Conservation (phyloP, 1,284 basidiomycete genomes). For the Trichosporon sp. region DNA sequence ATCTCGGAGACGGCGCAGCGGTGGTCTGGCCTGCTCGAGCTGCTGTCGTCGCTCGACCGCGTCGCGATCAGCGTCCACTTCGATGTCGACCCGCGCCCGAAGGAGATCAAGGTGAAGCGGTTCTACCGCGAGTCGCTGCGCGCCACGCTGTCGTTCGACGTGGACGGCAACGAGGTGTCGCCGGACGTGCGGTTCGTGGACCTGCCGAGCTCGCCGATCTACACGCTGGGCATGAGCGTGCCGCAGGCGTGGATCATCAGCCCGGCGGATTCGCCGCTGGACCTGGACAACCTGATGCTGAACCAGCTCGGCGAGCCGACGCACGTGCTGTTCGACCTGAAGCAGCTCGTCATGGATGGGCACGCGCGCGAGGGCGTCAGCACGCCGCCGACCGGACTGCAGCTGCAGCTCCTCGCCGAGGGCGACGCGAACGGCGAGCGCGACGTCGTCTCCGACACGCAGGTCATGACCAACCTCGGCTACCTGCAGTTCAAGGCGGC, state of each 20-base stretch:
- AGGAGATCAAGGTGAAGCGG: conserved; percentile 81
- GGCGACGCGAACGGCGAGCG: conserved; percentile 40
- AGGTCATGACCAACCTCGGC: conserved; percentile 89
- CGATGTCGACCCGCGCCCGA: conserved; percentile 60
- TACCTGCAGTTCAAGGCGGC: conserved; percentile 93
- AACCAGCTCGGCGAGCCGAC: conserved; percentile 55
- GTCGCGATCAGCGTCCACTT: conserved; percentile 69
- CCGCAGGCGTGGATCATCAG: conserved; percentile 88
- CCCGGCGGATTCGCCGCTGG: conserved; percentile 79
- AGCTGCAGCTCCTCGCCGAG: conserved; percentile 65
- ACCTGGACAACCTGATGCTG: conserved; percentile 93
- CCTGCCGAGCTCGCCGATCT: conserved; percentile 64
- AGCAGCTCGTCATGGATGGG: conserved; percentile 88
- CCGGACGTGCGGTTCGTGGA: conserved; percentile 50
- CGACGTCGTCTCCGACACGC: conserved; percentile 68
- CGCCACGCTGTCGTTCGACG: conserved; percentile 61
- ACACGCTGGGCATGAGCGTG: conserved; percentile 86
- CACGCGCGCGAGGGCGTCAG: conserved; percentile 73
- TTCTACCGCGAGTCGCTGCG: conserved; percentile 81
- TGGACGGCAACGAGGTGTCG: conserved; percentile 54
- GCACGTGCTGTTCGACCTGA: conserved; percentile 82
- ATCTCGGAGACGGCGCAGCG: conserved; percentile 77
- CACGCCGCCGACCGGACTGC: conserved; percentile 72
- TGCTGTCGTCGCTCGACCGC: conserved; percentile 48
- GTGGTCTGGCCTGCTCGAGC: conserved; percentile 69